Base-by-base conservation (phyloP, 192 early-diverging fungal genomes). In the Pilaira anomala region DNA sequence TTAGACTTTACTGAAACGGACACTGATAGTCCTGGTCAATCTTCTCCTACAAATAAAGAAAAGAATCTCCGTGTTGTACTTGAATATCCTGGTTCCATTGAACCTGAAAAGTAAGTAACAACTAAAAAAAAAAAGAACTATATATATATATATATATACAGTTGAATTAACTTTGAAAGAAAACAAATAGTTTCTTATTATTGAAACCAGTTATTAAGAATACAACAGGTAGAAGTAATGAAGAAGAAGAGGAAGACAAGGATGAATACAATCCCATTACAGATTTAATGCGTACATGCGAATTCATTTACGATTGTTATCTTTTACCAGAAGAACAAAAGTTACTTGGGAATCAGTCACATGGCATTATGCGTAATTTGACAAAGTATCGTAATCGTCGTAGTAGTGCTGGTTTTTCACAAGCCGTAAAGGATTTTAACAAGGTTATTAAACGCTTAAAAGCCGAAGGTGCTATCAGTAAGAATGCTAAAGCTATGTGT, bases 191-290 rank as follows among this genome's bases (percentile, higher is more conserved):
- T 13, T 78, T 76, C 51, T 64, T 76, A n/a, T 57, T 80, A 4
- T 65, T 80, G 48, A 74, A 77, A 46, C 78, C 83, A 18, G 73
- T 81, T 52, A 30, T 73, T 28, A 54, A 57, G 13, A 64, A 63
- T 26, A 51, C 61, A 18, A 54, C 61, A 39, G 60, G 46, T 40
- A 69, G 51, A 58, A 65, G 50, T 13, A 22, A 71, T 61, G 77
- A 81, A 19, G 51, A 69, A 36, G 74, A 76, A 24, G 66, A 69
- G 19, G 78, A 82, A 29, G 80, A 82, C 40, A 79, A 76, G 58
- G 82, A 90, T 63, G 92, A 93, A 68, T 95, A 92, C 66, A 78
- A 87, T 72, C 96, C 96, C 3, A 77, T 92, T 7, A 78, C 80
- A n/a, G 94, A 98, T 56, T 65, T 98, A 7, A 77, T 91, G 41